phyloP scores from a whole-genome alignment of 148 eudicot species.

The Nepenthes mirabilis region DNA sequence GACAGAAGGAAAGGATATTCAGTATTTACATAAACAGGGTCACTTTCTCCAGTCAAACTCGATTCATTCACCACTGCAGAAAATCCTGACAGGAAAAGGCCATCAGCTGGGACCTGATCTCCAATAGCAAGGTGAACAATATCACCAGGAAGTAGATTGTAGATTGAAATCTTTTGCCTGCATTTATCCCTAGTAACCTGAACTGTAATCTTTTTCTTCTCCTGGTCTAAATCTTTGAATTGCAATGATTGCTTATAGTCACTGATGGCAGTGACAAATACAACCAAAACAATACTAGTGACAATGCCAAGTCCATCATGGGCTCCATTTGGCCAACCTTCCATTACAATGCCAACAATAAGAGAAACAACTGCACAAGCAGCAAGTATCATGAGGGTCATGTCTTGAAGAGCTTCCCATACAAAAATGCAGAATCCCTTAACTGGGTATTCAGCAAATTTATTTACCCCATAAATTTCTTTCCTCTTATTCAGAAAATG shows the following conservation, averaged over 20 bases:
- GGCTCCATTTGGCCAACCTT: conserved; percentile 89
- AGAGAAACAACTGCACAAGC: conserved; percentile 67
- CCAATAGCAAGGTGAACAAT: conserved; percentile 74
- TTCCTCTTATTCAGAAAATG: conserved; percentile 34
- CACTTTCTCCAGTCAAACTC: conserved; percentile 82
- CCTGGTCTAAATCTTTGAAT: conserved; percentile 71
- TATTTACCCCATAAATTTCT: conserved; percentile 60
- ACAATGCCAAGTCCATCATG: conserved; percentile 88
- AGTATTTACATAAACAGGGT: conserved; percentile 37
- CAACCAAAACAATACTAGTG: conserved; percentile 71
- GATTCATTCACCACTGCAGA: conserved; percentile 70
- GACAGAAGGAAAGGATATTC: conserved; percentile 67
- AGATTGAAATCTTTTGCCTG: conserved; percentile 67
- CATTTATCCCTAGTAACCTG: conserved; percentile 70
- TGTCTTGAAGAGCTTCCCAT: conserved; percentile 87
- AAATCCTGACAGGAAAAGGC: conserved; percentile 62
- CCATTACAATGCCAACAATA: conserved; percentile 57
- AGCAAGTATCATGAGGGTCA: conserved; percentile 77
- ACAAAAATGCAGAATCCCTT: conserved; percentile 71
- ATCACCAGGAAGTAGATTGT: conserved; percentile 68
- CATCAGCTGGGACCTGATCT: conserved; percentile 86
- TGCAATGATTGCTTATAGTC: conserved; percentile 80
- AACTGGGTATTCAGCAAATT: conserved; percentile 48
- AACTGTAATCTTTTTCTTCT: conserved; percentile 67
- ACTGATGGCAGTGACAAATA: conserved; percentile 81